phyloP scores from a whole-genome alignment of 1,284 basidiomycete genomes.

The Rhizopogon parksii region DNA sequence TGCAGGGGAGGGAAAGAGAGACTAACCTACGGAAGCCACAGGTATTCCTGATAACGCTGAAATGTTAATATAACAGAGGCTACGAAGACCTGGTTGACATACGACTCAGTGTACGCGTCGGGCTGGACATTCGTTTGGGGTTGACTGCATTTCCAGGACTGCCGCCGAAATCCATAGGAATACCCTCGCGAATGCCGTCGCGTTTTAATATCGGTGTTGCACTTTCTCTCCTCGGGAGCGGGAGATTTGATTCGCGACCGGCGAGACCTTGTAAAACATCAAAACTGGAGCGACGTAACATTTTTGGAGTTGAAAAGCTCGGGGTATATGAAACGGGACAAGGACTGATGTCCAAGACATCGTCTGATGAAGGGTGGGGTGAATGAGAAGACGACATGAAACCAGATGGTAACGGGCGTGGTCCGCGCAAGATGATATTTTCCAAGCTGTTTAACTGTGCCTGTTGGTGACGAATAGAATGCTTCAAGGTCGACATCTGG shows the following conservation, averaged over 20 bases:
- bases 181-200: slow-evolving; percentile 63
- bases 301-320: slow-evolving; percentile 35
- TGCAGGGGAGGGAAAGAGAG: slow-evolving; percentile 5
- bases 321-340: slow-evolving; percentile 32
- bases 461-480: slow-evolving; percentile 70
- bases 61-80: slow-evolving; percentile 11
- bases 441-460: slow-evolving; percentile 65
- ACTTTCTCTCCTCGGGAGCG: slow-evolving; percentile 53
- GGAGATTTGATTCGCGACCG: slow-evolving; percentile 66
- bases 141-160: slow-evolving; percentile 33
- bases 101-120: slow-evolving; percentile 74
- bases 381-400: slow-evolving; percentile 30
- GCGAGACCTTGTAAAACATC: slow-evolving; percentile 65
- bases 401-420: slow-evolving; percentile 46
- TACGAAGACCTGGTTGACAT: slow-evolving; percentile 31
- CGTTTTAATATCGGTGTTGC: slow-evolving; percentile 33
- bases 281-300: slow-evolving; percentile 58
- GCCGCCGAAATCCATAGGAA: slow-evolving; percentile 50
- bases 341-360: slow-evolving; percentile 30
- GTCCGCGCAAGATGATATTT: slow-evolving; percentile 54
- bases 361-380: slow-evolving; percentile 30
- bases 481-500: slow-evolving; percentile 70
- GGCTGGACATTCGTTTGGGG: slow-evolving; percentile 56
- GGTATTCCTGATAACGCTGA: slow-evolving; percentile 58
- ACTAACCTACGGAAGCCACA: slow-evolving; percentile 69